phyloP scores from a whole-genome alignment of 495 filamentous ascomycete species.

The Penicillium bovifimosum region DNA sequence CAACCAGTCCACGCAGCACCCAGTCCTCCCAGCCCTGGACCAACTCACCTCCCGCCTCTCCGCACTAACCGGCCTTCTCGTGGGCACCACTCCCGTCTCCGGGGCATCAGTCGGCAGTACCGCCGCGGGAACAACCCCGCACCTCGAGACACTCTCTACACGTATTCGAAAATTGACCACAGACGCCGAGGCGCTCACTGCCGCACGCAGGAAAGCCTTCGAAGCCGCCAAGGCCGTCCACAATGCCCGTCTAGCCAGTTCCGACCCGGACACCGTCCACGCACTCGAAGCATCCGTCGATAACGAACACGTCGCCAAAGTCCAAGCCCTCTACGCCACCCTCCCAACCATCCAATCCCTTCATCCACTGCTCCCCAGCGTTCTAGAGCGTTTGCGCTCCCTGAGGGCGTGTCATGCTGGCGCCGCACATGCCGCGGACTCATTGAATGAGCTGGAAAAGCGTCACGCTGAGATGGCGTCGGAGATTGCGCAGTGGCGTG shows the following conservation, averaged over 20 bases:
- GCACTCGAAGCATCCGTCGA: conserved; percentile 27
- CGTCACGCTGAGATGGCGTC: conserved; percentile 74
- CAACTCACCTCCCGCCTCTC: conserved; percentile 45
- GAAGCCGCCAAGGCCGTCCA: conserved; percentile 62
- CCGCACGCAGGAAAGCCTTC: conserved; percentile 63
- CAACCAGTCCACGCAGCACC: conserved; percentile 63
- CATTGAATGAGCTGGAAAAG: conserved; percentile 67
- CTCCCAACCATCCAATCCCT: conserved; percentile 85
- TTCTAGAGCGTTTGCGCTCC: conserved; percentile 80
- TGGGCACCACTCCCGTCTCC: conserved; percentile 35
- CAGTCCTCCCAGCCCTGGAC: conserved; percentile 72
- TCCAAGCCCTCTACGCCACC: conserved; percentile 87
- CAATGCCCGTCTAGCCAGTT: conserved; percentile 48
- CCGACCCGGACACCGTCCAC: conserved; percentile 21
- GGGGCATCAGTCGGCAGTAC: conserved; percentile 22
- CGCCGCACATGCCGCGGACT: conserved; percentile 79
- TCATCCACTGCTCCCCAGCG: conserved; percentile 74
- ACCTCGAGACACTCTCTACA: conserved; percentile 67
- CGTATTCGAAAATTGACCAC: conserved; percentile 68
- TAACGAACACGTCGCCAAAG: conserved; percentile 71
- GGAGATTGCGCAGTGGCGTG: conserved; percentile 83
- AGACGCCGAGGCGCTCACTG: conserved; percentile 73
- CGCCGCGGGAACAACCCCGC: conserved; percentile 30
- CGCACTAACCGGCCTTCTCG: conserved; percentile 38
- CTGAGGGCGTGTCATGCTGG: conserved; percentile 80